Evolutionary conservation across 331 rosid genomes (phyloP).

Genomic region (Rosa hybrid): DNA sequence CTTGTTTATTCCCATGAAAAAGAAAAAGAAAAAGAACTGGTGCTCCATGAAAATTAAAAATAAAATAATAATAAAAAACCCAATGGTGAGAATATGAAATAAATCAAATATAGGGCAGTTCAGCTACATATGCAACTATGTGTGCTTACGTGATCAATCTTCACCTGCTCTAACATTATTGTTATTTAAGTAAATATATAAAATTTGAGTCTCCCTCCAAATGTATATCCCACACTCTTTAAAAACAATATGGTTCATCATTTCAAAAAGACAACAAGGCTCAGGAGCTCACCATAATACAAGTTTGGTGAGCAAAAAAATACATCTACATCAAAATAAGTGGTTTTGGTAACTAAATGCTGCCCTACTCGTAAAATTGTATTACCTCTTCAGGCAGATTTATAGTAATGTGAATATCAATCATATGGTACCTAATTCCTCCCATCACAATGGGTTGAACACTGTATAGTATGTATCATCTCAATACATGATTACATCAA

Average conservation of each 20-base stretch:
- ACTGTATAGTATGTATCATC: constrained; percentile 11
- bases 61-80: too few species aligned
- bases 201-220: background rate
- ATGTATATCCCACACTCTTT: background rate
- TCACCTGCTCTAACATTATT: background rate
- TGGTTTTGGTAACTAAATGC: background rate
- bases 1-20: background rate
- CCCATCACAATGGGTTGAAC: constrained; percentile 21
- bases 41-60: background rate
- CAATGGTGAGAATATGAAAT: background rate
- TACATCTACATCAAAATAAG: background rate
- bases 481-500: background rate
- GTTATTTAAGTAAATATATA: background rate
- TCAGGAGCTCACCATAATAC: background rate
- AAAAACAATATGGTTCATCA: background rate
- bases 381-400: background rate
- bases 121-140: background rate
- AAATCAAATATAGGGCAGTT: background rate
- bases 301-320: background rate
- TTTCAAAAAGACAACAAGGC: background rate
- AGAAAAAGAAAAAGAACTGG: background rate
- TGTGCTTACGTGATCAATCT: background rate
- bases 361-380: background rate
- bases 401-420: background rate
- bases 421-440: constrained; percentile 9